Conservation (phyloP, 257 asterid genomes). For the Gentiana macrophylla region DNA sequence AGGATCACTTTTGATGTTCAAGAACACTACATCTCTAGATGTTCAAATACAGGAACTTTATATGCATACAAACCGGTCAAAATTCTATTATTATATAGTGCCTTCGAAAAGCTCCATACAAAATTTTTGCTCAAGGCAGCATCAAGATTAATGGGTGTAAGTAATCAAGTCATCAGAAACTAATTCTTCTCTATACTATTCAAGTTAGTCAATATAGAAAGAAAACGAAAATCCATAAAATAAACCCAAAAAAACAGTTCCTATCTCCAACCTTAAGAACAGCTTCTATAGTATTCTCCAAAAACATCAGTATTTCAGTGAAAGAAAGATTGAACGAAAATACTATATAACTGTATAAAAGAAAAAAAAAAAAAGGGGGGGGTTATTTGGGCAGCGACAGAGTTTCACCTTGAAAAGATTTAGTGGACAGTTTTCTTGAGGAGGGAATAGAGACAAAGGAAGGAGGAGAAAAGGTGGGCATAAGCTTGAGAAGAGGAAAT, state of each 20-base stretch:
- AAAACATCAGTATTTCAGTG: not conserved
- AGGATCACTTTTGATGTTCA: no score
- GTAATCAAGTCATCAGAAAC: no score
- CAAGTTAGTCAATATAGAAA: not conserved
- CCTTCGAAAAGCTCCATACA: no score
- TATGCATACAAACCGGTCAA: no score
- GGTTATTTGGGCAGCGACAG: not conserved
- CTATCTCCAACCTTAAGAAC: not conserved
- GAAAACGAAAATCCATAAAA: not conserved
- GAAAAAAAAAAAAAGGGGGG: not conserved
- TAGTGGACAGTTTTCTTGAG: slow-evolving; percentile 26
- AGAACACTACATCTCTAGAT: no score
- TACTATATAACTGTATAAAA: not conserved
- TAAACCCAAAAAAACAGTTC: not conserved
- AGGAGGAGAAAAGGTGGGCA: slow-evolving; percentile 23
- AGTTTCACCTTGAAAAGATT: slow-evolving; percentile 30
- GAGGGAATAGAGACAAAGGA: slow-evolving; percentile 26
- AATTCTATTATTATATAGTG: no score
- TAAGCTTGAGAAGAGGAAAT: slow-evolving; percentile 21
- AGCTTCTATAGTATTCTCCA: not conserved
- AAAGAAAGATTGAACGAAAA: not conserved
- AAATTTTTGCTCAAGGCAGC: no score
- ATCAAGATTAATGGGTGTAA: no score
- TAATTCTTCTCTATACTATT: not conserved
- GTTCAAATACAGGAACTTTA: no score